phyloP scores from a whole-genome alignment of 306 rosid genomes.

The Mimosa pudica region DNA sequence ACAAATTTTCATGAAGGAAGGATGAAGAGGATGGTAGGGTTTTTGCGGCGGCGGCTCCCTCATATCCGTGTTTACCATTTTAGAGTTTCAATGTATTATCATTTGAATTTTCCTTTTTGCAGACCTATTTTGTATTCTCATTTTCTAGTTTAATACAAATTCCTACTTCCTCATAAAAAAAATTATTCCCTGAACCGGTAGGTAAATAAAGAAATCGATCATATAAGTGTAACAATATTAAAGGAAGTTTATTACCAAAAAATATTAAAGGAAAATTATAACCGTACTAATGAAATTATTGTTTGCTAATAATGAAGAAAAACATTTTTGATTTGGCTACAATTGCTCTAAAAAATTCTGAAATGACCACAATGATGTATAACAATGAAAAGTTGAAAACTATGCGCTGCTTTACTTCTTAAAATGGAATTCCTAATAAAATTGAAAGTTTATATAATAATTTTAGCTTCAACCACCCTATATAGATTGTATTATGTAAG shows the following conservation, averaged over 20 bases:
- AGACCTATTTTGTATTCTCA: too few relatives aligned
- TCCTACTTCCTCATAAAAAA: too few relatives aligned
- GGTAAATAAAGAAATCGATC: background rate
- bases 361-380: background rate
- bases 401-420: background rate
- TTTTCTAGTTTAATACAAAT: too few relatives aligned
- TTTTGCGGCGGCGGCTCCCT: too few relatives aligned
- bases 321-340: background rate
- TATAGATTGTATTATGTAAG: background rate
- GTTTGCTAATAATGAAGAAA: background rate
- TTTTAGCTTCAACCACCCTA: background rate
- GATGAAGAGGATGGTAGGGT: too few relatives aligned
- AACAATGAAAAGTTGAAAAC: background rate
- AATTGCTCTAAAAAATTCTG: background rate
- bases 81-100: too few relatives aligned
- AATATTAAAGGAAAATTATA: background rate
- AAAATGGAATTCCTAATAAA: background rate
- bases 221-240: background rate
- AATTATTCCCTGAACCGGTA: background rate
- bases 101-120: too few relatives aligned
- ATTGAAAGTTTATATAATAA: background rate
- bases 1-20: too few relatives aligned
- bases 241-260: background rate
- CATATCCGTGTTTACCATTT: too few relatives aligned
- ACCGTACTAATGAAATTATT: background rate